A percentile compares a stretch with the other conserved stretches of the same genome.
Evolutionary conservation across 1,139 yeast genomes (phyloP).

Genomic region (Lodderomyces beijingensis): DNA sequence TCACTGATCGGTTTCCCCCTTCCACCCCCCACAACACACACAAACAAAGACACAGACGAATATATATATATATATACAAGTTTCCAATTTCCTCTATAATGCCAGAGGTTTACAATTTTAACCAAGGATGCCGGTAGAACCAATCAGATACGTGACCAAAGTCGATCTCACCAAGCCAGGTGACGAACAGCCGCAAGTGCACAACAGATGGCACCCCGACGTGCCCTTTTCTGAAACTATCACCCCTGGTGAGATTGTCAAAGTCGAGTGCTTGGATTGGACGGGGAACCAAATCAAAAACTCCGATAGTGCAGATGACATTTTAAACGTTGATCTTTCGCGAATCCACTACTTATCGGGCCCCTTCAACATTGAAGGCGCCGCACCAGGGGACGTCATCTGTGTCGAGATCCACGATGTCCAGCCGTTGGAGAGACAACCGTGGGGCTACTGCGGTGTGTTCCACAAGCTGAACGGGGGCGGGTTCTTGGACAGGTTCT

Average conservation of each 20-base stretch:
- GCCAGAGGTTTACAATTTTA: background rate
- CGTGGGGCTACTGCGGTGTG: conserved; percentile 51
- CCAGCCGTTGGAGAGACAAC: conserved; percentile 47
- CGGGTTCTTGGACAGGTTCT: conserved; percentile 43
- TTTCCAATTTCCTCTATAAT: no score
- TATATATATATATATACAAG: no score
- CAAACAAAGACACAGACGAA: no score
- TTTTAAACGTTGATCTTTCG: conserved; percentile 38
- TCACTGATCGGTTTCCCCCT: no score
- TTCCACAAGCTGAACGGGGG: conserved; percentile 48
- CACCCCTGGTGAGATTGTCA: conserved; percentile 38
- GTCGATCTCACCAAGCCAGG: conserved; percentile 42
- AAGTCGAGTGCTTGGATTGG: conserved; percentile 50
- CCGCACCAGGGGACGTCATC: conserved; percentile 45
- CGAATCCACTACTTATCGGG: conserved; percentile 46
- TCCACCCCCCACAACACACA: no score
- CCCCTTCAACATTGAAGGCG: conserved; percentile 41
- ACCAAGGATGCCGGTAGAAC: conserved; percentile 8
- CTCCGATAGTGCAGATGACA: conserved; percentile 44
- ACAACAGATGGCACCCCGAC: conserved; percentile 53
- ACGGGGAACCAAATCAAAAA: conserved; percentile 49
- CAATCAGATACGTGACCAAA: conserved; percentile 16
- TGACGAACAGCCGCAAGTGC: conserved; percentile 40
- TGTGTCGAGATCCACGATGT: conserved; percentile 48
- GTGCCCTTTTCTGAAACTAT: conserved; percentile 37